Evolutionary conservation across 2,329 filamentous ascomycete species (phyloP).

Genomic region (Dothistroma pini): DNA sequence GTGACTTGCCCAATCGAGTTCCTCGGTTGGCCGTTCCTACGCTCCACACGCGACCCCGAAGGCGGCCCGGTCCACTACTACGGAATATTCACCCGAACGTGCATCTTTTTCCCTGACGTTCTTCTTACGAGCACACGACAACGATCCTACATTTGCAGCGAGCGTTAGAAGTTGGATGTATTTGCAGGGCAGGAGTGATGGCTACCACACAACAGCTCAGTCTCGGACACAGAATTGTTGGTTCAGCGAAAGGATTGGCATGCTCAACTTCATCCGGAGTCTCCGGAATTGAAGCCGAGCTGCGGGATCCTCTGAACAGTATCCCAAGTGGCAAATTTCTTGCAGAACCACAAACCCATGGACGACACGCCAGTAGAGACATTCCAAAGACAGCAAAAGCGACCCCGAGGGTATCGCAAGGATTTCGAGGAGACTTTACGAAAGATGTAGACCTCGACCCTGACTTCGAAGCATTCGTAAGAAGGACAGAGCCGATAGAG

Average conservation of each 20-base stretch:
- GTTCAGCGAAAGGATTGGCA: conserved; percentile 15
- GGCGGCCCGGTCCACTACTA: neutral
- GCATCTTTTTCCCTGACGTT: neutral
- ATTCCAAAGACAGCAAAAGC: neutral
- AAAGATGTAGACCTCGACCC: neutral
- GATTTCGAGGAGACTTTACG: conserved; percentile 5
- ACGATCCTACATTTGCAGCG: neutral
- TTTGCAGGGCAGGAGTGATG: neutral
- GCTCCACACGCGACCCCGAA: neutral
- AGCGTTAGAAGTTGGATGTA: neutral
- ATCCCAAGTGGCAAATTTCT: conserved; percentile 10
- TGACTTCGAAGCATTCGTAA: neutral
- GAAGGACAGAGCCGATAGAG: neutral
- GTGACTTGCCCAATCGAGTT: neutral
- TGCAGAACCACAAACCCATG: neutral
- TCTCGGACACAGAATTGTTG: conserved; percentile 12
- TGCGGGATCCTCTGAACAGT: conserved; percentile 1
- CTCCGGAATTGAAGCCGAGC: conserved; percentile 14
- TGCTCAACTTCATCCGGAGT: conserved; percentile 16
- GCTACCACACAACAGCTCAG: neutral
- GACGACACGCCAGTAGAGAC: neutral
- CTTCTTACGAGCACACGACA: neutral
- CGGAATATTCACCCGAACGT: neutral
- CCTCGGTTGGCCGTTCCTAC: neutral
- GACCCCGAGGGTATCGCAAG: neutral